Conservation (phyloP, 2,329 filamentous ascomycete species). For the Fusarium sulawesiense region DNA sequence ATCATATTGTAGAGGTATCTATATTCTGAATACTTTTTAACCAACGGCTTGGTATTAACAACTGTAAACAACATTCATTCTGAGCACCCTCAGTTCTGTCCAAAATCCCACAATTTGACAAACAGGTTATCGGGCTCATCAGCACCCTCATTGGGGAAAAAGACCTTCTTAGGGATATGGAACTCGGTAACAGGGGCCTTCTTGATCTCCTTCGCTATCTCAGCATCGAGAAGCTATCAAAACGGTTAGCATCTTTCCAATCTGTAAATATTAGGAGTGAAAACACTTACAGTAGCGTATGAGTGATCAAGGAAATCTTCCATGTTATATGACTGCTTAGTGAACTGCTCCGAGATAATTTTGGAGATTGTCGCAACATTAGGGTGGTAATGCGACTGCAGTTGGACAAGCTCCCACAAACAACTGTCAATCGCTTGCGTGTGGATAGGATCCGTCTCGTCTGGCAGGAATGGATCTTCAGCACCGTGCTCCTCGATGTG, state of each 20-base stretch:
- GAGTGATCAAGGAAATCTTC: constrained; percentile 98
- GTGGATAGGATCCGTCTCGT: constrained; percentile 84
- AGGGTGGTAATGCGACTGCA: constrained; percentile 95
- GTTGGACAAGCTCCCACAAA: constrained; percentile 92
- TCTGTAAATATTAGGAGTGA: background rate
- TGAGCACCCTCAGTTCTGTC: constrained; percentile 28
- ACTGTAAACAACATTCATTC: background rate
- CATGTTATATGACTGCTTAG: constrained; percentile 92
- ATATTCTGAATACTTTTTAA: background rate
- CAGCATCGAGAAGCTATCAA: constrained; percentile 81
- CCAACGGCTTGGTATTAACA: constrained; percentile 13
- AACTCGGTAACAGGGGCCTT: constrained; percentile 91
- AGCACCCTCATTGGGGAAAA: constrained; percentile 64
- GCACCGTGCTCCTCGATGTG: constrained; percentile 69
- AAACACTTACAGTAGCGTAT: constrained; percentile 77
- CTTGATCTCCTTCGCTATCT: constrained; percentile 84
- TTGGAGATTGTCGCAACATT: constrained; percentile 95
- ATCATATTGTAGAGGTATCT: background rate
- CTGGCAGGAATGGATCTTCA: constrained; percentile 79
- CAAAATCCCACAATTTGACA: constrained; percentile 72
- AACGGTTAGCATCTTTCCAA: background rate
- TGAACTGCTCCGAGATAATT: constrained; percentile 96
- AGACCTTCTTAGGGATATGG: constrained; percentile 89
- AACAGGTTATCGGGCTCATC: constrained; percentile 65
- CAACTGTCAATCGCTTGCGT: constrained; percentile 91